Evolutionary conservation across 208 protist species (phyloP), one percentile per base, ranked within the genome.

Genomic region (Histomonas meleagridis): DNA sequence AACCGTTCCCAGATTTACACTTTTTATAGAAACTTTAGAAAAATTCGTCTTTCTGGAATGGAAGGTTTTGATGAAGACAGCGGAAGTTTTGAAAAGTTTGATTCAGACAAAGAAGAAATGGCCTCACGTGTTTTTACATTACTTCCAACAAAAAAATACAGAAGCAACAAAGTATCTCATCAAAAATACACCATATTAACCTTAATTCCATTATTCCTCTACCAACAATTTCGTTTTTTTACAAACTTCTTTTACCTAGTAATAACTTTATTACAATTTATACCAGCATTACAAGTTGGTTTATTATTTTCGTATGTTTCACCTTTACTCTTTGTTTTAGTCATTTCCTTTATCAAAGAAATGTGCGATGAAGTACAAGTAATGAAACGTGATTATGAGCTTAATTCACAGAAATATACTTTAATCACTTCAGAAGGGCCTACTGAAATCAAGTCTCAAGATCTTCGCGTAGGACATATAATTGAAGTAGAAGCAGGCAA

Each of bases 401-500:
- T 91, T 14, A 91, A 91, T 35, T 86, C 5, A 5, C 76, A 86
- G 28, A 86, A 55, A 86, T 86, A 86, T 35, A 86, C 76, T 38
- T 55, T 86, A 55, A 55, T 86, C 26, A 86, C 76, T 40, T 3
- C 4, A 55, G 1, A 51, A 18, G 76, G 76, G 51, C 76, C 76
- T 32, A 9, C 2, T 18, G 46, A 86, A 86, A 86, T 86, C 32
- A 40, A 86, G 10, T 86, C 76, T 7, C 43, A 86, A 86, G 94
- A 97, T 90, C 96, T 99, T 49, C 90, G 95, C n/a, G 97, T 98
- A 12, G 97, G 98, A 4, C 94, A 98, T 91, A 81, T 99, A 4
- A 95, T 99, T 12, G 53, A 96, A 4, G 93, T 99, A 18, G 95
- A 97, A 55, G 95, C 95, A 21, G 96, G 98, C 57, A 95, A 97